These are phyloP conservation scores for Musa beccarii DNA, from an alignment of 176 grass and related monocot species.

Conservation along the genomic window DNA sequence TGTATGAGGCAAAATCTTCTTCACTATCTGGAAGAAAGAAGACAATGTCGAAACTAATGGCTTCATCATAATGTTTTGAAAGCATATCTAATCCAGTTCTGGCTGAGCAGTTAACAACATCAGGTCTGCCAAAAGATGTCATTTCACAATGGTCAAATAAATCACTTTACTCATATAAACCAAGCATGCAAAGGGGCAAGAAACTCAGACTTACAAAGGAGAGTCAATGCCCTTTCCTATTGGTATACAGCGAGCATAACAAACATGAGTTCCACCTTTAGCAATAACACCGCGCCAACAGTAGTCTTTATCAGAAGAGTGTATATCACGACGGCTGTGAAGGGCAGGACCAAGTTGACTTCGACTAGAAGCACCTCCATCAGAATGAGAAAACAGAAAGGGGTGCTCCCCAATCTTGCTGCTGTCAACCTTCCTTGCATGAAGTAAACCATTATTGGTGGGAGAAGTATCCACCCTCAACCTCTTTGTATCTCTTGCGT, in stretches of 20 bases:
- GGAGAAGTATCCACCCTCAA: conserved; percentile 25
- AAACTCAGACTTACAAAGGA: conserved; percentile 47
- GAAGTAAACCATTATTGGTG: conserved; percentile 15
- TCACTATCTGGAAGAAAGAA: conserved; percentile 88
- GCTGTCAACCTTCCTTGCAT: conserved; percentile 27
- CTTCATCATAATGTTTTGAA: conserved; percentile 58
- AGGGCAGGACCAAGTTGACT: conserved; percentile 38
- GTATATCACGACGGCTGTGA: conserved; percentile 35
- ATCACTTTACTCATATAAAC: background rate
- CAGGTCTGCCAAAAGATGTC: conserved; percentile 41
- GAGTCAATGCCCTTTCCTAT: conserved; percentile 60
- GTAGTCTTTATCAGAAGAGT: conserved; percentile 38
- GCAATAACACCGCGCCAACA: conserved; percentile 67
- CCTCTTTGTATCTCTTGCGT: conserved; percentile 30
- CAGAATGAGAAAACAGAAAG: conserved; percentile 22
- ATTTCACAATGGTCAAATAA: background rate
- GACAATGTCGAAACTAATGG: conserved; percentile 62
- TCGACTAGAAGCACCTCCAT: conserved; percentile 30
- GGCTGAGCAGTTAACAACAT: conserved; percentile 67
- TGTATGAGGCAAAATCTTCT: conserved; percentile 86
- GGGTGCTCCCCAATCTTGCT: conserved; percentile 14
- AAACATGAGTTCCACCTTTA: conserved; percentile 84
- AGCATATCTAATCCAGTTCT: conserved; percentile 88
- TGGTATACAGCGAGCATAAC: conserved; percentile 74
- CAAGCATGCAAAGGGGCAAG: background rate